Evolutionary conservation across 345 rosid species (phyloP).

Genomic region (Microcos paniculata): DNA sequence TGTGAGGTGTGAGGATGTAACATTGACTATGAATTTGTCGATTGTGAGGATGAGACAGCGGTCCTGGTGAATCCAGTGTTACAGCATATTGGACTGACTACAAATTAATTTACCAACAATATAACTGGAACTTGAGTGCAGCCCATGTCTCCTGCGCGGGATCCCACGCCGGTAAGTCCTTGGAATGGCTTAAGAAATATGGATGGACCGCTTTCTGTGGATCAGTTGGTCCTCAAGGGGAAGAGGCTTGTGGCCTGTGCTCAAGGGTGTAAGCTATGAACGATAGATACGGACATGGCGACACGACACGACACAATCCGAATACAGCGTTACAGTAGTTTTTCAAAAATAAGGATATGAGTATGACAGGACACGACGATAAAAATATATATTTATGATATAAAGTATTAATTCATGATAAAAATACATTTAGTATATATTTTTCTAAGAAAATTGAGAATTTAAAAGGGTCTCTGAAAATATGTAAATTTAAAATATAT

Average conservation of each 20-base stretch:
- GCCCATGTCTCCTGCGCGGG: constrained; percentile 42
- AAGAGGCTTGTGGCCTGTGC: constrained; percentile 54
- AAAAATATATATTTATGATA: no score
- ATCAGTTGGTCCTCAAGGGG: constrained; percentile 50
- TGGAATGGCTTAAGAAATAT: constrained; percentile 50
- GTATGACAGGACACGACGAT: no score
- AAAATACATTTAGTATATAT: no score
- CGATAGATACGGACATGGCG: no score
- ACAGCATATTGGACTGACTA: background rate
- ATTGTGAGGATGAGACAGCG: background rate
- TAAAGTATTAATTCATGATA: no score
- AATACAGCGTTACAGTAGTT: no score
- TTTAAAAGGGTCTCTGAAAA: no score
- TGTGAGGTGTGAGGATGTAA: no score
- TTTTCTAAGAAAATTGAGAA: no score
- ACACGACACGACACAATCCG: no score
- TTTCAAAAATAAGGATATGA: no score
- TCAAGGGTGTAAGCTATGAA: constrained; percentile 32
- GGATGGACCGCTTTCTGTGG: constrained; percentile 70
- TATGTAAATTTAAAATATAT: no score
- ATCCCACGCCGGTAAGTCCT: constrained; percentile 52
- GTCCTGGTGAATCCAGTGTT: background rate
- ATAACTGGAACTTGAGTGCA: background rate
- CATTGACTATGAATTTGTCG: background rate
- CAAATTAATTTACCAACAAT: background rate